phyloP scores from a whole-genome alignment of 148 eudicot genomes.

The Limonium bicolor region DNA sequence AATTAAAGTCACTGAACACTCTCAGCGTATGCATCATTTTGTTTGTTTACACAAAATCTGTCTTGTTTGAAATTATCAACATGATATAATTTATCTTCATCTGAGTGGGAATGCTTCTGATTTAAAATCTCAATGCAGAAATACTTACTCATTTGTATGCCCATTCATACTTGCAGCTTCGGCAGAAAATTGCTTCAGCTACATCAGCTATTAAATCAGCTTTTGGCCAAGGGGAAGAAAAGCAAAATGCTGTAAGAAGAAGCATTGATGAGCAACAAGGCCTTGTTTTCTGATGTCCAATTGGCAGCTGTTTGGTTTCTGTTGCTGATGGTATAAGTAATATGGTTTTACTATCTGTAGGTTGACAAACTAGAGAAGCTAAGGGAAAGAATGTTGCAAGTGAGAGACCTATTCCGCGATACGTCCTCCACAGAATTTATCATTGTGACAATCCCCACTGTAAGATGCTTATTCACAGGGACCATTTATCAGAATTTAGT shows the following conservation, averaged over 20 bases:
- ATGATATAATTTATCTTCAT: too few relatives aligned
- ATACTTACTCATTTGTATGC: too few relatives aligned
- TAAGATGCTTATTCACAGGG: too few relatives aligned
- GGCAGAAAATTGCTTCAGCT: slow-evolving; percentile 79
- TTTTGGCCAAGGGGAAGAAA: slow-evolving; percentile 59
- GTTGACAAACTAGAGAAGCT: slow-evolving; percentile 63
- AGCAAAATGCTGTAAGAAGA: slow-evolving; percentile 48
- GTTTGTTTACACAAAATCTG: too few relatives aligned
- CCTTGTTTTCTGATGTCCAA: not conserved
- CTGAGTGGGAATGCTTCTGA: too few relatives aligned
- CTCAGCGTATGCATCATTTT: too few relatives aligned
- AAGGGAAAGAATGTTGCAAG: slow-evolving; percentile 90
- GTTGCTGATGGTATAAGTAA: not conserved
- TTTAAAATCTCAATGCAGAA: too few relatives aligned
- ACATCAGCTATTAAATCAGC: slow-evolving; percentile 95
- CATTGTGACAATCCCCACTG: slow-evolving; percentile 96
- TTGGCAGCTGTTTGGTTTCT: not conserved
- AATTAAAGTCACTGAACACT: too few relatives aligned
- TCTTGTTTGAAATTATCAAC: too few relatives aligned
- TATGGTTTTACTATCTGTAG: slow-evolving; percentile 17
- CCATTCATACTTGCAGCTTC: slow-evolving; percentile 50
- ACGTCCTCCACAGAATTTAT: slow-evolving; percentile 88
- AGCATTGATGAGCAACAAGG: not conserved
- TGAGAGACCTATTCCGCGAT: slow-evolving; percentile 83
- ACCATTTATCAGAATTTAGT: too few relatives aligned